Evolutionary conservation across 805 yeast species (phyloP), one percentile per base, ranked within the genome.

Genomic region (Candida nanaspora): DNA sequence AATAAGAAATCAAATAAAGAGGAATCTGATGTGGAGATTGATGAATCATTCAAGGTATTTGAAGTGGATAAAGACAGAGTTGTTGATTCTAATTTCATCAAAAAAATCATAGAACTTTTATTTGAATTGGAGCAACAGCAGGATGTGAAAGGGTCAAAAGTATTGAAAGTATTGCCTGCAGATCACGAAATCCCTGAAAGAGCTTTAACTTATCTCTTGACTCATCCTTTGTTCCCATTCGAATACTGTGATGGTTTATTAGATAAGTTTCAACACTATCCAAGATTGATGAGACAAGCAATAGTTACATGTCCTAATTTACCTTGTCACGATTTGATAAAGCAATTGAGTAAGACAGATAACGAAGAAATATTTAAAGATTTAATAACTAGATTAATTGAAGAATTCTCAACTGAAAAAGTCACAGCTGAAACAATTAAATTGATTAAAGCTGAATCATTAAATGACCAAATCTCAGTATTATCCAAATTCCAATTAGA

Each of bases 211-310:
- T 89, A 86, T 54, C 68, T 89, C 27, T 68, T 91, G 46, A 84
- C 96, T 2, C 95, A 91, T 63, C 96, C 96, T 15, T 63, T 86
- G 16, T 88, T 82, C 61, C 96, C 97, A 9, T 59, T 66, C 14
- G 63, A 69, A 16, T 73, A 69, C 44, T 68, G 86, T 9, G 60
- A 63, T 4, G 79, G 78, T 2, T 57, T 89, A 35, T 61, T 91
- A 34, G 54, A 66, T 14, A 65, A 62, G 31, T 64, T 86, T 22
- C 46, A 48, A 23, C 69, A 70, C 35, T 61, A 72, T 10, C 80
- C 86, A 29, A 74, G 83, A 45, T 68, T 88, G 42, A 70, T 82
- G 58, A 78, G 87, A 61, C 95, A 85, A 58, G 91, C 94, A 1
- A 74, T 87, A 38, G 84, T 81, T 13, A 80, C 93, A 1, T 83